phyloP scores from a whole-genome alignment of 2,329 filamentous ascomycete genomes.

The Cladophialophora immunda region DNA sequence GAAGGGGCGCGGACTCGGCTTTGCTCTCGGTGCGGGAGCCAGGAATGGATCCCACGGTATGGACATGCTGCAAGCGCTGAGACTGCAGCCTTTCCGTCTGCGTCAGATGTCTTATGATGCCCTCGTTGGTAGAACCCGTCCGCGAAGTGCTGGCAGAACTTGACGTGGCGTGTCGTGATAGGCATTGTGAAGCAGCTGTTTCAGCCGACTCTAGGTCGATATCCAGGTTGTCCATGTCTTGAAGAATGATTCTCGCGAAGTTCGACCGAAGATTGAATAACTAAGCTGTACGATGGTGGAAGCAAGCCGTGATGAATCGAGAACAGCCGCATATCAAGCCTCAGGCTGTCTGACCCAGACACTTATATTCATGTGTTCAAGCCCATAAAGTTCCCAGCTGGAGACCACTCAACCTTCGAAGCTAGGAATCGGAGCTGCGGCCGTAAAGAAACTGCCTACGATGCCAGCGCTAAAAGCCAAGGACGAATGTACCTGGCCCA shows the following conservation, averaged over 20 bases:
- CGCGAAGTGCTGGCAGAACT: neutral
- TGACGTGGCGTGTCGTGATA: neutral
- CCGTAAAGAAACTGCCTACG: too few species aligned
- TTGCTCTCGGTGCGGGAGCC: constrained; percentile 9
- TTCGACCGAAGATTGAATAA: too few species aligned
- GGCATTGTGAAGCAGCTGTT: constrained; percentile 5
- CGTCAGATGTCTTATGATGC: constrained; percentile 1
- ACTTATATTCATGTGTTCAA: too few species aligned
- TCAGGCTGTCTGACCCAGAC: too few species aligned
- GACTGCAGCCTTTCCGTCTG: constrained; percentile 2
- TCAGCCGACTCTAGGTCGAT: constrained; percentile 17
- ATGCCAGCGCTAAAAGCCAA: too few species aligned
- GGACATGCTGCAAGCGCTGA: constrained; percentile 8
- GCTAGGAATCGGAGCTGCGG: too few species aligned
- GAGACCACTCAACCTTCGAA: too few species aligned
- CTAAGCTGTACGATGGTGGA: too few species aligned
- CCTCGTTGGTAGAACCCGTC: neutral
- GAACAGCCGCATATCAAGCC: too few species aligned
- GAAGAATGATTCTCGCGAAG: neutral
- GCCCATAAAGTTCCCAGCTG: too few species aligned
- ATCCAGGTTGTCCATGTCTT: constrained; percentile 8
- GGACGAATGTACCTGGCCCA: too few species aligned
- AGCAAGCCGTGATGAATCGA: too few species aligned
- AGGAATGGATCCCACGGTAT: constrained; percentile 8
- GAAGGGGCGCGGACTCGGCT: constrained; percentile 43